A percentile compares a stretch with the other conserved stretches of the same genome.
These are phyloP conservation scores for Penicillium sp. DNA, from an alignment of 2,329 filamentous ascomycete genomes.

Conservation along the genomic window DNA sequence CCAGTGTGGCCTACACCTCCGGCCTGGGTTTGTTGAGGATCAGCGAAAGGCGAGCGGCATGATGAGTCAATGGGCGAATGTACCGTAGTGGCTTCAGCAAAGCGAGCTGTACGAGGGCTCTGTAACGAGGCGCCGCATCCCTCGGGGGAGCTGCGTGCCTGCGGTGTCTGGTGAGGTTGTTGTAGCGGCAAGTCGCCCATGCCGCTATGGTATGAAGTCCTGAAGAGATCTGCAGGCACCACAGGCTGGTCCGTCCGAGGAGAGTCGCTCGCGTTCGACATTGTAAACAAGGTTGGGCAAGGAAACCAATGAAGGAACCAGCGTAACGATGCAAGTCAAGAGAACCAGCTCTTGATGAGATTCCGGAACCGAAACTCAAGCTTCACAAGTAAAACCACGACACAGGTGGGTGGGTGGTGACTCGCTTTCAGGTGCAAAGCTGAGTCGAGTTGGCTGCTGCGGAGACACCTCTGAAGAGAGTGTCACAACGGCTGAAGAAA, in stretches of 20 bases:
- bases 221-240: constrained; percentile 36
- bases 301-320: constrained; percentile 1
- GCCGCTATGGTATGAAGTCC: constrained; percentile 26
- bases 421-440: constrained; percentile 2
- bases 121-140: constrained; percentile 36
- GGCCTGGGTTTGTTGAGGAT: constrained; percentile 46
- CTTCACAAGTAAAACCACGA: background rate
- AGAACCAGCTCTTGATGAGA: constrained; percentile 32
- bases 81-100: constrained; percentile 60
- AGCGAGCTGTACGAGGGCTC: constrained; percentile 55
- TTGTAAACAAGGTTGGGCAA: constrained; percentile 7
- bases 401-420: background rate
- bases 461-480: constrained; percentile 8
- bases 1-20: constrained; percentile 70
- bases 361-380: background rate
- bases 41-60: constrained; percentile 46
- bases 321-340: constrained; percentile 19
- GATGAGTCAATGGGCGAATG: constrained; percentile 54
- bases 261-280: constrained; percentile 24
- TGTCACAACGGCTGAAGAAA: constrained; percentile 14
- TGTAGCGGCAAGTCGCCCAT: constrained; percentile 23
- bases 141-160: constrained; percentile 27
- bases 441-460: constrained; percentile 11
- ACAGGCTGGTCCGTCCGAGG: constrained; percentile 32
- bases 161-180: constrained; percentile 23